These are phyloP conservation scores for Actinomortierella wolfii DNA, from an alignment of 371 early-diverging fungal species.

Conservation along the genomic window DNA sequence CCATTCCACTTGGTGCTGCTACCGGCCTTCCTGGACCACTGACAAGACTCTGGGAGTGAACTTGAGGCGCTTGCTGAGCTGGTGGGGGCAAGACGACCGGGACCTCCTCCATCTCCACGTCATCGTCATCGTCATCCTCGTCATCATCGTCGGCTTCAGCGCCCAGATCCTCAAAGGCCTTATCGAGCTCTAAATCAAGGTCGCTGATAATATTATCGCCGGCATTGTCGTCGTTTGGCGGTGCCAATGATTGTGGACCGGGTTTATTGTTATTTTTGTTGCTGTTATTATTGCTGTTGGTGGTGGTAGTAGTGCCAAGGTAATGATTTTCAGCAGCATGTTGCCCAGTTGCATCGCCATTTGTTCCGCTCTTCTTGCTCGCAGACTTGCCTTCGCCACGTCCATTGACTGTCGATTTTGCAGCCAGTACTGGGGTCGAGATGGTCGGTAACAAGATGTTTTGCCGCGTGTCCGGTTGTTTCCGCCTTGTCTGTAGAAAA, in stretches of 20 bases:
- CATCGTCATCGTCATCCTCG: constrained; percentile 19
- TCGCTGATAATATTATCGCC: constrained; percentile 22
- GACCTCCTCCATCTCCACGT: constrained; percentile 36
- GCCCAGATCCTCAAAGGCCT: constrained; percentile 14
- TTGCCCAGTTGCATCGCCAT: too few species aligned
- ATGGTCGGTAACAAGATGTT: too few species aligned
- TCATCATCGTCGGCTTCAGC: constrained; percentile 24
- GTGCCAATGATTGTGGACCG: not conserved
- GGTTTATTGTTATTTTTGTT: not conserved
- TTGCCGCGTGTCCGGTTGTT: not conserved
- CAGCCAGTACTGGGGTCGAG: too few species aligned
- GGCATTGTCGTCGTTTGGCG: constrained; percentile 10
- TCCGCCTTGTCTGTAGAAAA: constrained; percentile 28
- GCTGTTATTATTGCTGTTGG: not conserved
- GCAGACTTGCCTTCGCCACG: too few species aligned
- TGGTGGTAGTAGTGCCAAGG: constrained; percentile 13
- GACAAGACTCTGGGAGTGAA: not conserved
- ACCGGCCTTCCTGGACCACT: constrained; percentile 22
- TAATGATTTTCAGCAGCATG: not conserved
- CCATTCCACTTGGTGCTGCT: constrained; percentile 14
- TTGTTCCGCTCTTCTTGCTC: too few species aligned
- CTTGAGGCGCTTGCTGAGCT: too few species aligned
- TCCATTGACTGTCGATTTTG: too few species aligned
- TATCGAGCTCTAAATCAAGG: constrained; percentile 9
- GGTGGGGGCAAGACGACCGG: not conserved